Conservation (phyloP, 176 grass and related monocot species). For the Themeda triandra region DNA sequence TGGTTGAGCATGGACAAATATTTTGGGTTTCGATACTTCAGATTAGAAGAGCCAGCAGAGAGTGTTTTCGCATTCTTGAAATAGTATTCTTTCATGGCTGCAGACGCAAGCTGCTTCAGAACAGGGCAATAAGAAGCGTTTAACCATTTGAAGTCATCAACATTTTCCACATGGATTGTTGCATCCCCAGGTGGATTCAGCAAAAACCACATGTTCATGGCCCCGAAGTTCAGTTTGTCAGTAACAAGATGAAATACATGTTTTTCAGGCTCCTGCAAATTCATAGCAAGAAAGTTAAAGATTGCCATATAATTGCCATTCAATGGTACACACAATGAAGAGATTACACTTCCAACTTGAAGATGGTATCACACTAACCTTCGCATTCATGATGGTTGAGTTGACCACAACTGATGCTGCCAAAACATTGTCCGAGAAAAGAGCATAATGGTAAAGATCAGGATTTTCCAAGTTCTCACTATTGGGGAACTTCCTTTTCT, state of each 20-base stretch:
- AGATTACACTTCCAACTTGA: constrained; percentile 2
- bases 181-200: constrained; percentile 62
- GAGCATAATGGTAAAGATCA: constrained; percentile 63
- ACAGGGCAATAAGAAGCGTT: constrained; percentile 66
- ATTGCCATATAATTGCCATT: not conserved
- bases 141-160: constrained; percentile 69
- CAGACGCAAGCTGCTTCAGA: constrained; percentile 56
- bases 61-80: constrained; percentile 43
- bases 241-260: constrained; percentile 74
- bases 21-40: constrained; percentile 68
- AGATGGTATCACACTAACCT: constrained; percentile 33
- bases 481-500: constrained; percentile 60
- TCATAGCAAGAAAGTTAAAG: not conserved
- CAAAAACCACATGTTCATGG: constrained; percentile 77
- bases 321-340: not conserved
- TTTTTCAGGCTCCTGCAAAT: constrained; percentile 61
- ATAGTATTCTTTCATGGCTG: constrained; percentile 60
- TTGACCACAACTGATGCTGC: constrained; percentile 73
- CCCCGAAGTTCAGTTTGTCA: constrained; percentile 65
- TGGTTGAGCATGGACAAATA: constrained; percentile 67
- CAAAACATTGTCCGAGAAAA: constrained; percentile 71
- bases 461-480: constrained; percentile 62
- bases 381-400: constrained; percentile 61
- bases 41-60: constrained; percentile 55
- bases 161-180: constrained; percentile 67